phyloP scores from a whole-genome alignment of 228 moss, liverwort and hornwort genomes.

The Sphagnum fallax region DNA sequence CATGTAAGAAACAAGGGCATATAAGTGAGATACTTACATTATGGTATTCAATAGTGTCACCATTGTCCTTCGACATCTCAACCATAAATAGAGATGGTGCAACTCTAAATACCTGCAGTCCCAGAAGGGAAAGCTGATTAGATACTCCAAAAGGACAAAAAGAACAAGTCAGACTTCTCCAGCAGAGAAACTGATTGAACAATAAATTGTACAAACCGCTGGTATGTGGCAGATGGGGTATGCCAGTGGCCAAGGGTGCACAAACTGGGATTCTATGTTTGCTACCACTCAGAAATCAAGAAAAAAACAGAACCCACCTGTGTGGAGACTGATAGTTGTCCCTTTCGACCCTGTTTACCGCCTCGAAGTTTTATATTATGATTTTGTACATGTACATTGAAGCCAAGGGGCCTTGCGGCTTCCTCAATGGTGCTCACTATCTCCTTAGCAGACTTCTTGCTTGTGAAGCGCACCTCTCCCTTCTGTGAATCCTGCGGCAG shows the following conservation, averaged over 20 bases:
- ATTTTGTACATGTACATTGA: conserved; percentile 43
- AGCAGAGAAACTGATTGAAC: background rate
- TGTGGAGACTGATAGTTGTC: conserved; percentile 48
- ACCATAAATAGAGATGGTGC: conserved; percentile 58
- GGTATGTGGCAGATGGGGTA: background rate
- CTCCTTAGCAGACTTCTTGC: conserved; percentile 37
- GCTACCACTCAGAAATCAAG: background rate
- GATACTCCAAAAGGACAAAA: no score
- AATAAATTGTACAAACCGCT: no score
- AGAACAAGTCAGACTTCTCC: background rate
- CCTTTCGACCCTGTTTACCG: conserved; percentile 45
- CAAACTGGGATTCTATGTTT: no score
- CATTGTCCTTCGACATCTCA: conserved; percentile 39
- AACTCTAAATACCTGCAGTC: conserved; percentile 41
- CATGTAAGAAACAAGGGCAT: background rate
- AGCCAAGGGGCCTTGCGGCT: conserved; percentile 49
- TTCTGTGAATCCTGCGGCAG: conserved; percentile 30
- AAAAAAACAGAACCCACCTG: conserved; percentile 15
- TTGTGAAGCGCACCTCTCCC: conserved; percentile 51
- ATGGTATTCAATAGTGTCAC: conserved; percentile 53
- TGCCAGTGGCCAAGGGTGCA: no score
- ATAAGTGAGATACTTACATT: conserved; percentile 15
- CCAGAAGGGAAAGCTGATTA: no score
- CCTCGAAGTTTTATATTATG: conserved; percentile 59
- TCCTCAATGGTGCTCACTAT: conserved; percentile 49